Percentiles rank a stretch among this genome's conserved stretches.
phyloP scores from a whole-genome alignment of 2,329 filamentous ascomycete species.

The Fusarium sp. region DNA sequence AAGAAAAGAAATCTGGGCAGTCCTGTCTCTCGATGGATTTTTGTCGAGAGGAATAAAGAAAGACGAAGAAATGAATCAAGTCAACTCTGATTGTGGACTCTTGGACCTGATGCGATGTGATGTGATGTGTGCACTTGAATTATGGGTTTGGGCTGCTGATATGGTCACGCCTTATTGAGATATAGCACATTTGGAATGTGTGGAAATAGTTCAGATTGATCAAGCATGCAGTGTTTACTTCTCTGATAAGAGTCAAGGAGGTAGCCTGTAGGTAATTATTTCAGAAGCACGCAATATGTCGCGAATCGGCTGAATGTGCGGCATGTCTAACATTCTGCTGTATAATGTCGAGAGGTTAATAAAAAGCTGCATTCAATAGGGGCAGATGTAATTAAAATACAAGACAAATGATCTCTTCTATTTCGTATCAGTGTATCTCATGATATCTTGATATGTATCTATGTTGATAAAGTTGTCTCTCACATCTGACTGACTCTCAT shows the following conservation, averaged over 20 bases:
- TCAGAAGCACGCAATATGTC: conserved; percentile 2
- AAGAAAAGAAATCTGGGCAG: conserved; percentile 40
- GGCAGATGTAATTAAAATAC: not conserved
- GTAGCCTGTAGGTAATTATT: not conserved
- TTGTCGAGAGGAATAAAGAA: conserved; percentile 28
- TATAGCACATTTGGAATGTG: conserved; percentile 5
- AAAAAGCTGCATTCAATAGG: not conserved
- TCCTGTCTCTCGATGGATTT: conserved; percentile 22
- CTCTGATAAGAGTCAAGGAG: not conserved
- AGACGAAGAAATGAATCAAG: conserved; percentile 26
- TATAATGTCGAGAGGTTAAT: not conserved
- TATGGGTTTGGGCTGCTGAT: not conserved
- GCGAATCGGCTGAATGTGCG: conserved; percentile 1
- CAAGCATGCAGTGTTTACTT: not conserved
- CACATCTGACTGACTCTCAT: not conserved
- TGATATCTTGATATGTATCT: not conserved
- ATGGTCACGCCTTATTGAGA: not conserved
- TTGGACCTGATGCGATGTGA: not conserved
- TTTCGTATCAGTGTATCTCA: not conserved
- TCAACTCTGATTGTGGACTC: not conserved
- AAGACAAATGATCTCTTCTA: not conserved
- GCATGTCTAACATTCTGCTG: not conserved
- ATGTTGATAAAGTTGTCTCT: not conserved
- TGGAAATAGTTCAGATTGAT: not conserved
- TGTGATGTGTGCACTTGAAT: not conserved